Evolutionary conservation across 1,284 basidiomycete genomes (phyloP).

Genomic region (Ganoderma meredithae): DNA sequence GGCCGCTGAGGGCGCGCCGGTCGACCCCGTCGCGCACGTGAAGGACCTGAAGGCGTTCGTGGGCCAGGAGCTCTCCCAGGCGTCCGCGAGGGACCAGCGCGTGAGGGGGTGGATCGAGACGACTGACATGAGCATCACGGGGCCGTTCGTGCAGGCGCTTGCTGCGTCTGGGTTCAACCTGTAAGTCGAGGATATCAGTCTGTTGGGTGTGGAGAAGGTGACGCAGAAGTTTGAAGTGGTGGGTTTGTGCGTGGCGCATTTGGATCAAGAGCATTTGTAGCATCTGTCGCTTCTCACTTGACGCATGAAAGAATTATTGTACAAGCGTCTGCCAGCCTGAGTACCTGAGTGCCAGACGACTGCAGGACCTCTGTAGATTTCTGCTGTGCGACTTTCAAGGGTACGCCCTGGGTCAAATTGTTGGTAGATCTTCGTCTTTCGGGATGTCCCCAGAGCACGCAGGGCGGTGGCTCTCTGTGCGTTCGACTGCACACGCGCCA

Average conservation of each 20-base stretch:
- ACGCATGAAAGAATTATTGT: slow-evolving; percentile 46
- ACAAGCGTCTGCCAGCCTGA: neutral
- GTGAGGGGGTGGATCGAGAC: slow-evolving; percentile 47
- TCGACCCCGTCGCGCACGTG: slow-evolving; percentile 69
- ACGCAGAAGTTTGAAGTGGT: no score
- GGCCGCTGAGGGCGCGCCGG: slow-evolving; percentile 67
- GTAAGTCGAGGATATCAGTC: slow-evolving; percentile 1
- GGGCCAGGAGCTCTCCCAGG: slow-evolving; percentile 50
- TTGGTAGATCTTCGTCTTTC: no score
- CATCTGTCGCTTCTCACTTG: slow-evolving; percentile 28
- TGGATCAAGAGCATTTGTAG: slow-evolving; percentile 13
- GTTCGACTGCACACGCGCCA: no score
- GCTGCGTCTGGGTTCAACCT: slow-evolving; percentile 34
- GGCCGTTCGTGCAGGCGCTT: slow-evolving; percentile 54
- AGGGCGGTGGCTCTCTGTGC: no score
- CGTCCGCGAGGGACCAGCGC: slow-evolving; percentile 41
- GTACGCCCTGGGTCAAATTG: neutral
- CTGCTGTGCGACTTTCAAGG: neutral
- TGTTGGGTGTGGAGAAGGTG: neutral
- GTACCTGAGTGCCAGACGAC: neutral
- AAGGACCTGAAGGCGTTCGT: slow-evolving; percentile 62
- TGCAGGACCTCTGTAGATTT: no score
- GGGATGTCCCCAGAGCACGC: no score
- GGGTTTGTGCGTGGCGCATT: neutral
- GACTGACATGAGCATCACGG: slow-evolving; percentile 45